Base-by-base conservation (phyloP, 768 basidiomycete genomes). In the Baorangia bicolor region DNA sequence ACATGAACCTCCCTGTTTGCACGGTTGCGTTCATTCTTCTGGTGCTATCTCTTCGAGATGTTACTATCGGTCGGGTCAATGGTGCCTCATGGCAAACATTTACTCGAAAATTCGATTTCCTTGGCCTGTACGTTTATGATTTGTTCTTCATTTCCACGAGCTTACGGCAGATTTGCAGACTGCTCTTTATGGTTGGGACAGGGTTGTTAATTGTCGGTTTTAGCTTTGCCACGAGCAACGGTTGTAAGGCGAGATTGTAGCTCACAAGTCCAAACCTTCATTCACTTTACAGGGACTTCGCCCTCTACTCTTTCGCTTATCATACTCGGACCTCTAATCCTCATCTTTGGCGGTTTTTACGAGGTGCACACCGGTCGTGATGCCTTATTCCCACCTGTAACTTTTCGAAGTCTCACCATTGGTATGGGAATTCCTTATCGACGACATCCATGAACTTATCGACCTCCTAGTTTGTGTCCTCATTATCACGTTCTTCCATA, bases 1-100 rank as follows among this genome's bases (percentile, higher is more conserved):
- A 85, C 68, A 78, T 94, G 69, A 94, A 93, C 73, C 76, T 93
- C 44, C 91, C 91, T 20, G 74, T 93, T 51, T 89, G 87, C 67
- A 66, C 81, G 27, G 58, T 84, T 25, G 86, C 87, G 21, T 78
- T 80, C 56, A 54, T 81, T 11, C 77, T 90, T 10, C 74, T 92
- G 21, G 66, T 69, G 20, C 46, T 81, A 30, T 85, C 88, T n/a
- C 79, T 93, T 47, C 83, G 82, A 58, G 73, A 71, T 34, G 79
- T 90, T 34, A 64, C 74, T 33, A 69, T 88, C 21, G 73, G 76
- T 20, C 72, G 71, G 41, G 59, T 81, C 16, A 66, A 73, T 25
- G 73, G 78, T 51, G 74, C 81, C 40, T 85, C 87, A 10, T 89
- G 87, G 84, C 69, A 69, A 55, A 71, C 67, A 12, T 77, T 92